Conservation (phyloP, 306 rosid species). For the Pueraria montana region DNA sequence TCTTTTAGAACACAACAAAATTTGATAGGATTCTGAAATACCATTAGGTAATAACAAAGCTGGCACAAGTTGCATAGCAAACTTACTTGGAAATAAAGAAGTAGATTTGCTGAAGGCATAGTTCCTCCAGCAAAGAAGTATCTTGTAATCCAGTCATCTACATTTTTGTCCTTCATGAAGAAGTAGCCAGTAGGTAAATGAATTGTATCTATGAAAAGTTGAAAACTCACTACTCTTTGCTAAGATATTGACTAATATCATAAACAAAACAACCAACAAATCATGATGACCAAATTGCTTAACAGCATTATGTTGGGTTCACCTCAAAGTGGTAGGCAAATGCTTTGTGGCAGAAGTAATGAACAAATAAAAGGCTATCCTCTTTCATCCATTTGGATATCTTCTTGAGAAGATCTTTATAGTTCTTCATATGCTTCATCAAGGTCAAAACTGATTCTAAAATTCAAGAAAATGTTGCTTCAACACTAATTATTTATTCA, state of each 20-base stretch:
- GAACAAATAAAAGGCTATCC: slow-evolving; percentile 81
- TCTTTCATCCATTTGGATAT: slow-evolving; percentile 92
- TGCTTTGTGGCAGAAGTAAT: slow-evolving; percentile 84
- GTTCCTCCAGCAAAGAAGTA: slow-evolving; percentile 94
- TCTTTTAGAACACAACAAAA: too few relatives aligned
- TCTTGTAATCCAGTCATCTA: slow-evolving; percentile 93
- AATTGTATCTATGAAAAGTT: background rate
- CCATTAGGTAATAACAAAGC: slow-evolving; percentile 29
- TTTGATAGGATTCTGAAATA: too few relatives aligned
- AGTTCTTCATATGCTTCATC: slow-evolving; percentile 96
- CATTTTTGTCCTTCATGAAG: slow-evolving; percentile 72
- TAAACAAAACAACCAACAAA: background rate
- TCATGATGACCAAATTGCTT: slow-evolving; percentile 13
- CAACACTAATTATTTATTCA: background rate
- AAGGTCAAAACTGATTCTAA: slow-evolving; percentile 22
- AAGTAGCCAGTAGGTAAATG: slow-evolving; percentile 14
- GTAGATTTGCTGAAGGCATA: slow-evolving; percentile 94
- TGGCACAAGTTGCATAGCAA: background rate
- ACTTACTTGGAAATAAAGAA: slow-evolving; percentile 89
- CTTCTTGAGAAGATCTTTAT: slow-evolving; percentile 84
- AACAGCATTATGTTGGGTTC: slow-evolving; percentile 14
- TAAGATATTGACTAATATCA: slow-evolving; percentile 18
- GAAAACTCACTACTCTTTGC: background rate
- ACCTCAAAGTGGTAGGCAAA: slow-evolving; percentile 99
- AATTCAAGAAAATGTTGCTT: background rate